phyloP scores from a whole-genome alignment of 352 stramenopile species.

The Thalassiosira ordinaria region DNA sequence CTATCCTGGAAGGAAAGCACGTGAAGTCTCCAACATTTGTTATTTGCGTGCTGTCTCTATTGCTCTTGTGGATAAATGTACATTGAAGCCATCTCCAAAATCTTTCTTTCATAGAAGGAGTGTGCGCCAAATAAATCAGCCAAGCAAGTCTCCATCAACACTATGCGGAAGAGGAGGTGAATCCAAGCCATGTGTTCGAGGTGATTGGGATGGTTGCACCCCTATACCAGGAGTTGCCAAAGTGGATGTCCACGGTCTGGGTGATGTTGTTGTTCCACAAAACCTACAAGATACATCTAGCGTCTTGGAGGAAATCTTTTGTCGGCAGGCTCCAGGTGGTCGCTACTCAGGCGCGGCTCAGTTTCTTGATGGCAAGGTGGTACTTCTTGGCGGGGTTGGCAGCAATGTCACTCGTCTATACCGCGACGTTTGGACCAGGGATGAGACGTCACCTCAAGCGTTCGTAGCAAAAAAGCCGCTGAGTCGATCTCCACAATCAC shows the following conservation, averaged over 20 bases:
- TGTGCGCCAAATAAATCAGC: not conserved
- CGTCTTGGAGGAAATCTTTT: constrained; percentile 76
- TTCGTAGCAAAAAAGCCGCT: constrained; percentile 57
- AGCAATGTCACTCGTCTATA: constrained; percentile 44
- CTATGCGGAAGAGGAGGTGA: constrained; percentile 55
- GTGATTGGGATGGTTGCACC: constrained; percentile 84
- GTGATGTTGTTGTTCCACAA: constrained; percentile 70
- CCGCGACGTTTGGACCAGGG: constrained; percentile 61
- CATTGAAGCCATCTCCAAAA: constrained; percentile 30
- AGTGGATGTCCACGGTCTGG: constrained; percentile 81
- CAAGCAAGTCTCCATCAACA: constrained; percentile 8
- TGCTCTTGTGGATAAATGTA: constrained; percentile 83
- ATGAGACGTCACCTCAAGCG: constrained; percentile 59
- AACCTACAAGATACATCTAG: constrained; percentile 53
- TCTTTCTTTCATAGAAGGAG: constrained; percentile 32
- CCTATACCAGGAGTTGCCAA: constrained; percentile 41
- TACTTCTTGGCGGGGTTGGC: constrained; percentile 63
- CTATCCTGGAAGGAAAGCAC: constrained; percentile 57
- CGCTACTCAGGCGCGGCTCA: constrained; percentile 44
- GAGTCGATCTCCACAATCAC: constrained; percentile 83
- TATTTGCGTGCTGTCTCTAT: constrained; percentile 70
- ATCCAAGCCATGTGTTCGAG: constrained; percentile 47
- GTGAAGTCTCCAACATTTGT: constrained; percentile 77
- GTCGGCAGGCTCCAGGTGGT: constrained; percentile 50
- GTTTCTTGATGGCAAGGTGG: constrained; percentile 61